Percentiles rank a stretch among this genome's conserved stretches.
These are phyloP conservation scores for Colletotrichum paranaense DNA, from an alignment of 2,329 filamentous ascomycete genomes.

Conservation along the genomic window DNA sequence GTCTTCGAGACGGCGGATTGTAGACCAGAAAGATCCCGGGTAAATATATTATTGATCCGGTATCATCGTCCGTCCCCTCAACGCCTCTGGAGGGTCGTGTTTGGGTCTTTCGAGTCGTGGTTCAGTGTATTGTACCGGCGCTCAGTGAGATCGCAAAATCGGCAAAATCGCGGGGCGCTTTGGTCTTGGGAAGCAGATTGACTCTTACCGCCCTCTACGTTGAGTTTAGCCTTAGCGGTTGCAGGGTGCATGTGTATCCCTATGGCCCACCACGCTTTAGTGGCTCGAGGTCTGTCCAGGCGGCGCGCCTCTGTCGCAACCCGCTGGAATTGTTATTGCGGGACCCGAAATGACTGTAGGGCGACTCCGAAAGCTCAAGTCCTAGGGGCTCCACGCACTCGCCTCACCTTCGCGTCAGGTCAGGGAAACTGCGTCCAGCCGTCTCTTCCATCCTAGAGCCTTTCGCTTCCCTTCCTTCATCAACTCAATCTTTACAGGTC, in stretches of 20 bases:
- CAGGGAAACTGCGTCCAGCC: constrained; percentile 22
- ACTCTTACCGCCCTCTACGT: constrained; percentile 23
- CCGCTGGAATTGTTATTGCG: constrained; percentile 33
- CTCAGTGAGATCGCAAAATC: constrained; percentile 13
- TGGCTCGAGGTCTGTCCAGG: background rate
- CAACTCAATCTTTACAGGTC: background rate
- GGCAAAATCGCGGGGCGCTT: constrained; percentile 28
- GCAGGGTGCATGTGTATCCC: too few species aligned
- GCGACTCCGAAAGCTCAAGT: constrained; percentile 17
- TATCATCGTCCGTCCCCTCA: constrained; percentile 5
- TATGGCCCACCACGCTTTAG: background rate
- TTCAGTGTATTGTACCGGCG: background rate
- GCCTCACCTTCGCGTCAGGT: constrained; percentile 26
- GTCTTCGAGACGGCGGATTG: background rate
- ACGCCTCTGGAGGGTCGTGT: background rate
- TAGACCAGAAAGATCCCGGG: background rate
- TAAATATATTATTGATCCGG: background rate
- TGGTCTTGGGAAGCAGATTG: background rate
- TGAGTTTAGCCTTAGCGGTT: background rate
- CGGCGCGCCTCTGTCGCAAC: too few species aligned
- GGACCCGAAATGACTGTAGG: constrained; percentile 8
- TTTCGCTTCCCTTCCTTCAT: background rate
- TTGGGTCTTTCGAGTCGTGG: background rate
- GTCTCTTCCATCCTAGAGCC: background rate
- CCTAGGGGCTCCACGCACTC: constrained; percentile 20